Base-by-base conservation (phyloP, 1,139 yeast genomes). In the Geotrichum australiense region DNA sequence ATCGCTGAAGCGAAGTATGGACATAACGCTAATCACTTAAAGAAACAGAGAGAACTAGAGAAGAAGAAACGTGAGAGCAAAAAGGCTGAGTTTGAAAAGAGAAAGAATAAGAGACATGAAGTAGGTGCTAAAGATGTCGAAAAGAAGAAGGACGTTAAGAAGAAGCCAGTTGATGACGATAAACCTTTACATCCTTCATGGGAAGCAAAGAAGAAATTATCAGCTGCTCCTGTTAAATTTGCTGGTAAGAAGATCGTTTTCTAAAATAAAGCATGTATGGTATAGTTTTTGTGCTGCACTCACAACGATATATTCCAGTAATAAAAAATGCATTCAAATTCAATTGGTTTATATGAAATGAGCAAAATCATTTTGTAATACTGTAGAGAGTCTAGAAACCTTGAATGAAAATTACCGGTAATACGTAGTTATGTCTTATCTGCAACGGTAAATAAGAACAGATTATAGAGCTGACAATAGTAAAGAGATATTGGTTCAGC, bases 1-100 rank as follows among this genome's bases (percentile, higher is more conserved):
- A 86, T 91, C 42, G 89, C 97, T 96, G 98, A 87, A 56, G 68
- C 74, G 63, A 91, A 91, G 61, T 91, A 71, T 58, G 98, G 98
- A 28, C 63, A 64, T 26, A 69, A 69, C 28, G 98, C 98, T n/a
- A 80, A 78, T 46, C 99, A 93, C 59, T 70, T 87, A 27, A 70
- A 76, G 55, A 73, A 77, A 51, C 82, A 84, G 52, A 64, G 68
- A 11, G 76, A 71, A 39, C 70, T 76, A 35, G 61, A 66, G 29
- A 65, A 65, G 35, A 70, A 71, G 41, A 45, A 53, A 42, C 68
- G 82, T 47, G 78, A 78, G 52, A 68, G 69, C 46, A 71, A 74
- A 53, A 82, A 76, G 58, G 53, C 53, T 18, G 56, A 82, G 51
- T 84, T 67, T 54, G 94, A 84, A 58, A 85, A 73, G 50, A 76